Conservation (phyloP, 1,139 yeast genomes). For the Suhomyces terraborum region DNA sequence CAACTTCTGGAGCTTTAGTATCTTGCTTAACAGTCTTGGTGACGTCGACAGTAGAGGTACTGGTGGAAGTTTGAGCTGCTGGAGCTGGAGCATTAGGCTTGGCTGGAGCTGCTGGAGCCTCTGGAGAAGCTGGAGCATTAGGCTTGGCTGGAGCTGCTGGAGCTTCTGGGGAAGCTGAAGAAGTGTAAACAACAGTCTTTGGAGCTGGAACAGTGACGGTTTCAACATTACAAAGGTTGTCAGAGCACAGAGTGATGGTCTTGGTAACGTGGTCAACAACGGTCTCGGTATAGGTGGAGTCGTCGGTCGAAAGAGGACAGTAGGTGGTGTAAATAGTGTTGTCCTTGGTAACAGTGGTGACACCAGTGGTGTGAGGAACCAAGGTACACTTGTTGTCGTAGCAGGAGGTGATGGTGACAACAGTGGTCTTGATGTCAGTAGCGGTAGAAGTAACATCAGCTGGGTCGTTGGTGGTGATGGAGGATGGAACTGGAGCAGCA, state of each 20-base stretch:
- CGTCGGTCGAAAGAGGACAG: constrained; percentile 16
- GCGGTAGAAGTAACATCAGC: constrained; percentile 3
- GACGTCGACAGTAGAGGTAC: constrained; percentile 6
- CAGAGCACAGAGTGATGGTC: constrained; percentile 2
- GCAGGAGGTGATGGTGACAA: constrained; percentile 50
- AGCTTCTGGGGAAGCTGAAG: neutral
- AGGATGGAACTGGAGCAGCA: constrained; percentile 9
- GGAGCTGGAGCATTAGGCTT: constrained; percentile 6
- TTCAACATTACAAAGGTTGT: neutral
- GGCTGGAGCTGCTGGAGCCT: constrained; percentile 7
- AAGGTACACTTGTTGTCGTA: constrained; percentile 36
- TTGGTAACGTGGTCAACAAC: constrained; percentile 1
- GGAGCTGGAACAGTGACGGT: constrained; percentile 8
- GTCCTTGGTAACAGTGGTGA: constrained; percentile 37
- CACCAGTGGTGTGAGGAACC: constrained; percentile 42
- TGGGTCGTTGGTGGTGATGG: constrained; percentile 13
- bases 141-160: neutral
- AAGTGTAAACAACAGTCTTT: neutral
- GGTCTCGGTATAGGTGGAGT: constrained; percentile 1
- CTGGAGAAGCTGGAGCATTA: neutral
- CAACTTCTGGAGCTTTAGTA: constrained; percentile 10
- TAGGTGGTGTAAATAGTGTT: constrained; percentile 18
- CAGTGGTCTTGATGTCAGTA: constrained; percentile 21
- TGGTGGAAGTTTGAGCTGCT: constrained; percentile 5
- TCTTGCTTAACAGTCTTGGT: constrained; percentile 12